Base-by-base conservation (phyloP, 768 basidiomycete genomes). In the Naematelia aurantialba region DNA sequence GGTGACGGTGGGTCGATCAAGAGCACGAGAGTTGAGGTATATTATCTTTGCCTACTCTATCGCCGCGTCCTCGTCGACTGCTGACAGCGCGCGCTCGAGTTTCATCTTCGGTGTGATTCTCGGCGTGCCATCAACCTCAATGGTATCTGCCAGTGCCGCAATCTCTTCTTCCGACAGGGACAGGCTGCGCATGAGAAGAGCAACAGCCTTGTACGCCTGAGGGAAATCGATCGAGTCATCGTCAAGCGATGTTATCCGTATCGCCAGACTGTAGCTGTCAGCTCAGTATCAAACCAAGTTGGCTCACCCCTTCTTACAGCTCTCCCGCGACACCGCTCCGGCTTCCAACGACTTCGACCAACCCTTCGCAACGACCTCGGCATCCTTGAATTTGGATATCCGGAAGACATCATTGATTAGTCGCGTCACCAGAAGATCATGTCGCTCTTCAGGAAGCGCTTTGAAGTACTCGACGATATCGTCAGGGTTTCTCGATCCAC, bases 201-300 rank as follows among this genome's bases (percentile, higher is more conserved):
- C 89, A 74, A 90, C 85, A 59, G 86, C 83, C 45, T 82, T 76
- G 79, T 87, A 87, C 0, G 91, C 94, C 70, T 86, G 87, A 8
- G 94, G 93, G 47, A 88, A 88, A 74, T 98, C 92, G 66, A 92
- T 86, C 27, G 87, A 86, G 58, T 92, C 83, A 72, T 97, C 92
- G 68, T 91, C 90, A 68, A 98, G 81, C 56, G 86, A 78, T 77
- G 52, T 30, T 63, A 66, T 65, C 45, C 66, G 61, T 10, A 21
- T 42, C 24, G 66, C 67, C 44, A 74, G 25, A 51, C 66, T 66
- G 57, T 21, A n/a, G 30, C 31, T 56, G 47, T 70, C 57, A 68
- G 63, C n/a, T 21, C 42, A 42, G 5, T n/a, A 39, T 39, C 34
- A 39, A 39, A 39, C 17, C 34, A 8, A 8, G 21, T 17, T 14